Conservation (phyloP, 805 yeast species). For the Diddensiella transvaalensis region DNA sequence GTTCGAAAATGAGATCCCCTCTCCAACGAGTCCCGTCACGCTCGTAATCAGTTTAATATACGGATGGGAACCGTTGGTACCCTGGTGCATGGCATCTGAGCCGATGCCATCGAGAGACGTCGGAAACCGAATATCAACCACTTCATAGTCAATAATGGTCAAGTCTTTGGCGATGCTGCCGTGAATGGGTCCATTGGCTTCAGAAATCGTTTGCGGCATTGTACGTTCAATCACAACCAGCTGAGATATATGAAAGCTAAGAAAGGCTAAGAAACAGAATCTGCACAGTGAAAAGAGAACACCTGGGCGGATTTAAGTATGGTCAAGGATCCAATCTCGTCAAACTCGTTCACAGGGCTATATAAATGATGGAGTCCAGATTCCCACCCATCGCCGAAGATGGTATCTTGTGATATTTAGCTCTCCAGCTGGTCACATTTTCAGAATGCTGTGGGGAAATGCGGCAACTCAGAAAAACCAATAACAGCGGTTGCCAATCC, state of each 20-base stretch:
- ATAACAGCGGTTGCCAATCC: not conserved
- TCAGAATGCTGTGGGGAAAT: not conserved
- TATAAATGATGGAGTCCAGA: too few species aligned
- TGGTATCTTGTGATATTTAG: not conserved
- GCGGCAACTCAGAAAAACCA: too few species aligned
- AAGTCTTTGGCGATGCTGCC: not conserved
- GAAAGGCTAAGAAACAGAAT: too few species aligned
- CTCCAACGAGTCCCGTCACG: conserved; percentile 32
- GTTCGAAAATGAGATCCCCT: conserved; percentile 41
- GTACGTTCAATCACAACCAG: too few species aligned
- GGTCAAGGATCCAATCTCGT: not conserved
- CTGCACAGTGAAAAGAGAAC: too few species aligned
- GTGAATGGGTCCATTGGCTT: not conserved
- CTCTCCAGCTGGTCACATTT: not conserved
- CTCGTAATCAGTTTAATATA: conserved; percentile 32
- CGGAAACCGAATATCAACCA: conserved; percentile 37
- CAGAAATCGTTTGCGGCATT: not conserved
- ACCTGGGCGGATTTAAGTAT: not conserved
- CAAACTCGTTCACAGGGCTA: not conserved
- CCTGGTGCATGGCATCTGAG: conserved; percentile 40
- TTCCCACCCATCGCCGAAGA: not conserved
- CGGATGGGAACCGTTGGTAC: conserved; percentile 40
- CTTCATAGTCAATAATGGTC: conserved; percentile 28
- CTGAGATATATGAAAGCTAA: too few species aligned
- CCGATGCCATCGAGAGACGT: conserved; percentile 39